Evolutionary conservation across 2,329 filamentous ascomycete genomes (phyloP).

Genomic region (Beauveria scarabaeidicola): DNA sequence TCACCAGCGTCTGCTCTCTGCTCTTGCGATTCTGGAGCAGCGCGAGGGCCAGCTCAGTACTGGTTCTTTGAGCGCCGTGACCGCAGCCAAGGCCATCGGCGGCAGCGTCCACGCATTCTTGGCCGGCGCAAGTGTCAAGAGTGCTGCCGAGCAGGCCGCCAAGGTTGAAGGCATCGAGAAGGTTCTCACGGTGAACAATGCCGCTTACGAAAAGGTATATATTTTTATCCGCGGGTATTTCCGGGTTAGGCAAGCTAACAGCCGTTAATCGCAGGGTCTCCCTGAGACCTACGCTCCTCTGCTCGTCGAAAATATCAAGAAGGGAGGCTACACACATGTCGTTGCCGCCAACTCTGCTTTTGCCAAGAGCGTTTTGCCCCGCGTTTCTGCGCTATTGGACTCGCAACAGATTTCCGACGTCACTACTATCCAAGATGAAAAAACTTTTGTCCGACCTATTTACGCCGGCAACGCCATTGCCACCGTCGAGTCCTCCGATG

Average conservation of each 20-base stretch:
- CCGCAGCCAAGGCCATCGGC: conserved; percentile 78
- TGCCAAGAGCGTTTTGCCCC: conserved; percentile 88
- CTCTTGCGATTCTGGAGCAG: conserved; percentile 87
- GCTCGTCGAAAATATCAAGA: conserved; percentile 93
- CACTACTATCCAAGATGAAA: conserved; percentile 75
- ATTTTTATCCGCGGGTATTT: background rate
- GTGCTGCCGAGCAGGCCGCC: conserved; percentile 71
- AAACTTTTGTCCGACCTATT: conserved; percentile 92
- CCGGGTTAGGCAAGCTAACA: conserved; percentile 2
- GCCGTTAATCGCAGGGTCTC: conserved; percentile 51
- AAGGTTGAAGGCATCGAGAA: conserved; percentile 89
- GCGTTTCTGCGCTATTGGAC: conserved; percentile 85
- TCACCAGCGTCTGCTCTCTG: conserved; percentile 59
- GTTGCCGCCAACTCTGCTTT: conserved; percentile 89
- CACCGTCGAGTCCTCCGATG: conserved; percentile 83
- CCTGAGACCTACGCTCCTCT: conserved; percentile 92
- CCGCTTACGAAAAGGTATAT: conserved; percentile 81
- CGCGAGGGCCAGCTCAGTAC: conserved; percentile 77
- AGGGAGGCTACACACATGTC: conserved; percentile 86
- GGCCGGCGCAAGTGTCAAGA: conserved; percentile 69
- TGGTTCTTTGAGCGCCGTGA: conserved; percentile 75
- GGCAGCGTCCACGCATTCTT: conserved; percentile 80
- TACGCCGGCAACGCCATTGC: conserved; percentile 97
- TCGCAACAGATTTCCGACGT: conserved; percentile 92
- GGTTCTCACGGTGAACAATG: conserved; percentile 80